phyloP scores from a whole-genome alignment of 441 rosid genomes.

The Biscutella laevigata region DNA sequence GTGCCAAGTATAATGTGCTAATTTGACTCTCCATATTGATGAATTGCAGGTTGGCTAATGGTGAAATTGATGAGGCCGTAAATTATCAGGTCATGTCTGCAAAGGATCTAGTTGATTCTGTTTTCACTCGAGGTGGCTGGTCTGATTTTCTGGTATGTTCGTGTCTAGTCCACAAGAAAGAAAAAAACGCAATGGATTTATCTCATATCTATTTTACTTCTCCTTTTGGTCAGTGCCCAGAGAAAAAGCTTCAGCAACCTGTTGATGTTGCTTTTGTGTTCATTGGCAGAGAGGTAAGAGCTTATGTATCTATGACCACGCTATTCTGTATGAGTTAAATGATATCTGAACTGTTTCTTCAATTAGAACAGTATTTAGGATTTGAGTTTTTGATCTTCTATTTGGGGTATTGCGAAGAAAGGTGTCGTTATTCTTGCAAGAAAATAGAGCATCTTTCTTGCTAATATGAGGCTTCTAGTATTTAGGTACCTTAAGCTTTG shows the following conservation, averaged over 20 bases:
- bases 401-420: neutral
- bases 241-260: constrained; percentile 35
- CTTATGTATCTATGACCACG: neutral
- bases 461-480: neutral
- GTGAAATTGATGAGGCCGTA: constrained; percentile 34
- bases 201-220: neutral
- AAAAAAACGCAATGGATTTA: neutral
- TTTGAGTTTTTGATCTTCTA: neutral
- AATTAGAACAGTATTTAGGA: neutral
- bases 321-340: neutral
- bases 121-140: constrained; percentile 72
- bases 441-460: neutral
- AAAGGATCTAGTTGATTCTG: constrained; percentile 52
- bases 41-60: constrained; percentile 23
- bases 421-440: too few species aligned
- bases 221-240: constrained; percentile 43
- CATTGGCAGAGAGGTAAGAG: constrained; percentile 74
- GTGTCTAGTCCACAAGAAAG: neutral
- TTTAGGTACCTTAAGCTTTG: neutral
- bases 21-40: neutral
- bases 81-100: constrained; percentile 67
- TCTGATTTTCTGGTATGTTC: constrained; percentile 58
- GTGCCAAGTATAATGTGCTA: neutral
- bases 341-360: neutral
- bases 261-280: constrained; percentile 70